These are phyloP conservation scores for Neoconidiobolus thromboides DNA, from an alignment of 371 early-diverging fungal genomes.

Conservation along the genomic window DNA sequence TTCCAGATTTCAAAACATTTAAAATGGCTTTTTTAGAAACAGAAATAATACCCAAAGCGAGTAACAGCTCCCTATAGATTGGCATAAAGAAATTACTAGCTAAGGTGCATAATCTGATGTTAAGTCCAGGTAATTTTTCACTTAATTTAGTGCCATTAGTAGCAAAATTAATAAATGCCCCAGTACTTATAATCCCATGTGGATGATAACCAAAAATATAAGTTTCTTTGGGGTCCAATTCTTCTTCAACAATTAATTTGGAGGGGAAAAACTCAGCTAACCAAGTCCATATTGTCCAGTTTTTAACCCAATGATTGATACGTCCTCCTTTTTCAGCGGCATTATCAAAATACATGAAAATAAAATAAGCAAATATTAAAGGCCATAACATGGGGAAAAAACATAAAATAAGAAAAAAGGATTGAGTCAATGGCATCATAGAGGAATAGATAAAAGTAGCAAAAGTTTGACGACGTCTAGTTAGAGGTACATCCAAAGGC, in stretches of 20 bases:
- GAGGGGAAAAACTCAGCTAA: slow-evolving; percentile 8
- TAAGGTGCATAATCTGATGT: slow-evolving; percentile 35
- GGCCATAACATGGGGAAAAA: slow-evolving; percentile 33
- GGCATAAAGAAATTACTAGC: slow-evolving; percentile 41
- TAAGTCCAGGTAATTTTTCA: slow-evolving; percentile 41
- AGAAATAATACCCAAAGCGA: slow-evolving; percentile 50
- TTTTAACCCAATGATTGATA: not conserved
- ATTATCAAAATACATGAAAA: slow-evolving; percentile 32
- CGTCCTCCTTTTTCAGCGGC: slow-evolving; percentile 25
- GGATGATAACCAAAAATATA: slow-evolving; percentile 67
- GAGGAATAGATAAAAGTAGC: slow-evolving; percentile 37
- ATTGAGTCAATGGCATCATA: slow-evolving; percentile 22
- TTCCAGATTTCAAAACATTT: slow-evolving; percentile 42
- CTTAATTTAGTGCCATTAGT: slow-evolving; percentile 49
- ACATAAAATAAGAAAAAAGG: slow-evolving; percentile 21
- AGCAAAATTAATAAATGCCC: slow-evolving; percentile 63
- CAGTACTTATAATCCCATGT: slow-evolving; percentile 68
- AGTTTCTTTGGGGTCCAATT: slow-evolving; percentile 51
- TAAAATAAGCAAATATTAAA: slow-evolving; percentile 36
- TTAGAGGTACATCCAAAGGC: slow-evolving; percentile 48
- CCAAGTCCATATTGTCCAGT: slow-evolving; percentile 4
- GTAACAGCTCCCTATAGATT: slow-evolving; percentile 48
- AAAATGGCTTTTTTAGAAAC: slow-evolving; percentile 58
- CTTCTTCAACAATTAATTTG: slow-evolving; percentile 18
- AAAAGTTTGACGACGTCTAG: slow-evolving; percentile 48